Conservation (phyloP, 768 basidiomycete genomes). For the Podaxis rugospora region DNA sequence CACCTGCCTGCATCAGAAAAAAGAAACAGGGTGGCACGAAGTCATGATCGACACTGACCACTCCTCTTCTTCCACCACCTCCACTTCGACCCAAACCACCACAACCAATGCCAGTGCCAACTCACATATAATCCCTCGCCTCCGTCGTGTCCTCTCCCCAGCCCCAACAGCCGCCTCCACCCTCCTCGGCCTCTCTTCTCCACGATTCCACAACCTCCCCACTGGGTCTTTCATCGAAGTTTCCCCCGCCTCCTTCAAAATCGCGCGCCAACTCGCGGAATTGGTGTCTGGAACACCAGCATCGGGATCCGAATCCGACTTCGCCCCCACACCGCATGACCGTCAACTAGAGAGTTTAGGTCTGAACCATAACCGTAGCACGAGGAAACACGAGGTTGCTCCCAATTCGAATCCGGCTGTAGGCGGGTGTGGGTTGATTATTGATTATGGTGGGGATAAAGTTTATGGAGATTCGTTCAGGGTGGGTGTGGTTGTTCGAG, state of each 20-base stretch:
- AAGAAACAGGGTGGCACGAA: constrained; percentile 79
- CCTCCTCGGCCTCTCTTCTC: constrained; percentile 60
- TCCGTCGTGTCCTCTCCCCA: constrained; percentile 66
- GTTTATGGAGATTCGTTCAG: constrained; percentile 74
- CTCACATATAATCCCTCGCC: constrained; percentile 20
- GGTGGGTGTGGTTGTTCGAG: constrained; percentile 42
- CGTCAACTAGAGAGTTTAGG: neutral
- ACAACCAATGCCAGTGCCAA: constrained; percentile 11
- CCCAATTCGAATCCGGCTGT: constrained; percentile 12
- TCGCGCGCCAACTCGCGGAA: constrained; percentile 64
- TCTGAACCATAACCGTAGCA: neutral
- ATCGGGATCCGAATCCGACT: constrained; percentile 5
- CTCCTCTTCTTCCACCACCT: constrained; percentile 19
- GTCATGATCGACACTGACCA: constrained; percentile 58
- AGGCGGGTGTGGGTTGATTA: constrained; percentile 66
- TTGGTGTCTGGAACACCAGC: constrained; percentile 35
- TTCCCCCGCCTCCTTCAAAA: constrained; percentile 63
- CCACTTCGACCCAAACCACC: constrained; percentile 6
- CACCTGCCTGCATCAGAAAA: constrained; percentile 51
- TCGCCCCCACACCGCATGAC: neutral
- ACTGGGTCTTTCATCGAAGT: constrained; percentile 78
- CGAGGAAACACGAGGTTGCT: constrained; percentile 1
- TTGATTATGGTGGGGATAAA: constrained; percentile 85
- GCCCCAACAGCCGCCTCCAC: constrained; percentile 44
- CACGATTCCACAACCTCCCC: constrained; percentile 65